A percentile compares a stretch with the other conserved stretches of the same genome.
Evolutionary conservation across 2,329 filamentous ascomycete genomes (phyloP).

Genomic region (Fusarium udum): DNA sequence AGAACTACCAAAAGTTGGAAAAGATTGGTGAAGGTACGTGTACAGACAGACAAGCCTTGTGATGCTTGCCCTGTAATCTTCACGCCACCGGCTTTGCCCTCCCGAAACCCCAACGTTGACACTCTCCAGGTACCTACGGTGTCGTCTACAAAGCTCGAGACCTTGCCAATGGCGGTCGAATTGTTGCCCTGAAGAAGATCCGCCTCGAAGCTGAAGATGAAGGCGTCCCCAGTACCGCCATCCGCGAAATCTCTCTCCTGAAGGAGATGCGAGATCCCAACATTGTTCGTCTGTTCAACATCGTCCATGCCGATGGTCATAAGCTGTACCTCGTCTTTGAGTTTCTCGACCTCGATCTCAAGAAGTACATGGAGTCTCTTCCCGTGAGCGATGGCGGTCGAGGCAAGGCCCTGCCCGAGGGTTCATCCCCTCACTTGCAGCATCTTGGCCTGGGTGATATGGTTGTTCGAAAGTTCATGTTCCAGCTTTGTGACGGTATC

Average conservation of each 20-base stretch:
- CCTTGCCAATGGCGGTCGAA: conserved; percentile 81
- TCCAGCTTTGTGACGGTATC: conserved; percentile 84
- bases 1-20: conserved; percentile 96
- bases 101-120: neutral
- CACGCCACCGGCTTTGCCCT: neutral
- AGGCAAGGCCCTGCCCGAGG: conserved; percentile 85
- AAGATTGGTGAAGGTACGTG: conserved; percentile 91
- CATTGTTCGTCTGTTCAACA: conserved; percentile 88
- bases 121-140: conserved; percentile 80
- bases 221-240: conserved; percentile 90
- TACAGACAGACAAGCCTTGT: neutral
- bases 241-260: conserved; percentile 91
- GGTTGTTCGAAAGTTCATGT: conserved; percentile 95
- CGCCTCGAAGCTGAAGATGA: conserved; percentile 95
- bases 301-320: conserved; percentile 92
- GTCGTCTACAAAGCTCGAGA: conserved; percentile 96
- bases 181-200: conserved; percentile 95
- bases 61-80: neutral
- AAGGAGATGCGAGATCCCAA: conserved; percentile 95
- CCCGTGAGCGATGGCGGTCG: conserved; percentile 85
- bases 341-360: conserved; percentile 89
- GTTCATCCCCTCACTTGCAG: conserved; percentile 70
- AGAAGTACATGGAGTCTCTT: conserved; percentile 95
- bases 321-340: conserved; percentile 95
- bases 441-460: conserved; percentile 77